Percentiles rank a stretch among this genome's conserved stretches.
These are phyloP conservation scores for Talaromyces rugulosus DNA, from an alignment of 2,329 filamentous ascomycete species.

Conservation along the genomic window DNA sequence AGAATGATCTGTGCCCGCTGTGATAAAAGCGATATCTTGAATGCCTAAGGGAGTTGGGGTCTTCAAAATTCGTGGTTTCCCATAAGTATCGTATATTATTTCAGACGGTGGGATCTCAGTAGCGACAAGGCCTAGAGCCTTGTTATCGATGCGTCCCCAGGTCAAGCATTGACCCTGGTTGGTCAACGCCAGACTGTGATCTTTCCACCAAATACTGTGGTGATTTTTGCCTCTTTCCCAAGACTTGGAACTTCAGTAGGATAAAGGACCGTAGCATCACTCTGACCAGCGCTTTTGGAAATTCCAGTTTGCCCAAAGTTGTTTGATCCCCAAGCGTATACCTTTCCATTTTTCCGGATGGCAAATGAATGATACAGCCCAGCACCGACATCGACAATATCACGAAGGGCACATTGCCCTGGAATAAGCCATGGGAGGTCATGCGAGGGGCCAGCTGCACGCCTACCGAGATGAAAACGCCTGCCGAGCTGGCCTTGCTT, in stretches of 20 bases:
- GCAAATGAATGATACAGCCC: slow-evolving; percentile 1
- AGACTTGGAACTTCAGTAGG: slow-evolving; percentile 13
- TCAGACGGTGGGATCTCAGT: slow-evolving; percentile 11
- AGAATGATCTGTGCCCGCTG: slow-evolving; percentile 11
- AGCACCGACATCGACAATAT: background rate
- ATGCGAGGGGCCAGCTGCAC: background rate
- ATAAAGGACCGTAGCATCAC: background rate
- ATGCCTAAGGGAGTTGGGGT: background rate
- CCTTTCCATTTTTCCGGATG: background rate
- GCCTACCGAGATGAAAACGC: background rate
- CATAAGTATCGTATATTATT: background rate
- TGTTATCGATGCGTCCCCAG: slow-evolving; percentile 19
- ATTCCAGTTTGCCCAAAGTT: background rate
- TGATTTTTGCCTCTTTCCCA: slow-evolving; percentile 7
- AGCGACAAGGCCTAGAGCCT: slow-evolving; percentile 14
- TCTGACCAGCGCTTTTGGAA: background rate
- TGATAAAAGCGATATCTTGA: background rate
- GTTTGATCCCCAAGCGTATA: background rate
- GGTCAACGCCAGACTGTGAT: slow-evolving; percentile 19
- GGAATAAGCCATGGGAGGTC: background rate
- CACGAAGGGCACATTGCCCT: background rate
- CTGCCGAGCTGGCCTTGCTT: background rate
- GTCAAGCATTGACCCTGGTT: slow-evolving; percentile 15
- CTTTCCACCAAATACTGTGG: slow-evolving; percentile 15
- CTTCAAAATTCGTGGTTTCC: background rate